Base-by-base conservation (phyloP, 2,329 filamentous ascomycete genomes). In the Cercospora janseana region DNA sequence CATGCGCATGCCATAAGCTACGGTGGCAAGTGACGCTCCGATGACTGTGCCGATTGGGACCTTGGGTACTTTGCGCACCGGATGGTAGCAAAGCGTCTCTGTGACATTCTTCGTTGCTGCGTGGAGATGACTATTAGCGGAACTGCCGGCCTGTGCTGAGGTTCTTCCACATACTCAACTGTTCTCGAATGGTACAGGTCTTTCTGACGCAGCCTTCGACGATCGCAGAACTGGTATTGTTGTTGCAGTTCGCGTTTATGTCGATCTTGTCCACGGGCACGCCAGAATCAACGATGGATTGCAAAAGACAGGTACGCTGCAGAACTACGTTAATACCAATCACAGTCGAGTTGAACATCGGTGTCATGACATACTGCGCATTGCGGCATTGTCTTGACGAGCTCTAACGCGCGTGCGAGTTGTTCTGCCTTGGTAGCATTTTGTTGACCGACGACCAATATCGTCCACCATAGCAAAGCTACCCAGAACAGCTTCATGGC, bases 331-430 rank as follows among this genome's bases (percentile, higher is more conserved):
- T 27, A 51, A 34, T 21, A 28, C 4, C 13, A n/a, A 32, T 18
- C 23, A 21, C 9, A 16, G 15, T 18, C 13, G 24, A 32, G 12
- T 12, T 7, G 4, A 10, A n/a, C 9, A 16, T 2, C n/a, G 42
- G 9, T 18, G 16, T 12, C 10, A n/a, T 9, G 8, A 24, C 42
- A 13, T 20, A 45, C 42, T 13, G 55, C 49, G 43, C 55, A 58
- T 23, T 53, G 28, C 6, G 52, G 52, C 53, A 56, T 58, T 4
- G 35, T 49, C 16, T 42, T 27, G 21, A 56, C n/a, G 26, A 58
- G 37, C 27, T 50, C 21, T 38, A 58, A 26, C 3, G 50, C 50
- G 37, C 35, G 32, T 9, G 20, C 13, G 16, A 53, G 44, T 31
- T 55, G 23, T 4, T 46, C 42, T n/a, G 32, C 24, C 27, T 45